A percentile compares a stretch with the other conserved stretches of the same genome.
phyloP scores from a whole-genome alignment of 1,139 yeast genomes.

The Magnusiomyces suaveolens region DNA sequence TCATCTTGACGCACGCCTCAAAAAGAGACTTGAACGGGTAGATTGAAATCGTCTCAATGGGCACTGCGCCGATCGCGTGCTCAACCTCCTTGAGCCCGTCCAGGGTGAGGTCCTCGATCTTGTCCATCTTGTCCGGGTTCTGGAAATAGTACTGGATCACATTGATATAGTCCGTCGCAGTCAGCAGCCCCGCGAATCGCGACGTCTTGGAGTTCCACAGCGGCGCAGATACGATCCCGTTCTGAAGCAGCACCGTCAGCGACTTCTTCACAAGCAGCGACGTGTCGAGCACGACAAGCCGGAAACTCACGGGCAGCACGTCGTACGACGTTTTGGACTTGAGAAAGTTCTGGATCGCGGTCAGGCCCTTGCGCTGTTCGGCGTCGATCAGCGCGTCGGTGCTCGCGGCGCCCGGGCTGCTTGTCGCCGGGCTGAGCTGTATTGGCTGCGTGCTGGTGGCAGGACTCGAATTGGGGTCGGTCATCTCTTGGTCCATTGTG shows the following conservation, averaged over 20 bases:
- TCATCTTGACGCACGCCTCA: constrained; percentile 92
- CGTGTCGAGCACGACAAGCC: constrained; percentile 89
- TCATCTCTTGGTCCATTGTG: constrained; percentile 6
- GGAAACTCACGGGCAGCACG: constrained; percentile 89
- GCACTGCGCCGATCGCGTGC: constrained; percentile 77
- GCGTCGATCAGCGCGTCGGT: constrained; percentile 10
- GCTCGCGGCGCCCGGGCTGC: background rate
- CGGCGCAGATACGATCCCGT: constrained; percentile 93
- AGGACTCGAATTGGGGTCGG: background rate
- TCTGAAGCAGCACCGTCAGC: constrained; percentile 78
- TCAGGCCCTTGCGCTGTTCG: constrained; percentile 23
- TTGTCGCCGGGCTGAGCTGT: background rate
- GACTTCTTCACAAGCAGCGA: constrained; percentile 85
- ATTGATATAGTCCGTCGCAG: constrained; percentile 87
- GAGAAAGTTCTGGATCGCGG: constrained; percentile 72
- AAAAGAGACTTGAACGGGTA: constrained; percentile 86
- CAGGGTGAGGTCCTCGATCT: constrained; percentile 76
- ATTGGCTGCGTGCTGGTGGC: background rate
- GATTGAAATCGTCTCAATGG: constrained; percentile 77
- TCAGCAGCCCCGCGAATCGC: constrained; percentile 86
- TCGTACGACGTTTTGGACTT: constrained; percentile 92
- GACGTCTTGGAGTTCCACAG: constrained; percentile 88
- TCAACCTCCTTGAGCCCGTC: constrained; percentile 78
- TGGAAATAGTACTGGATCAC: constrained; percentile 93
- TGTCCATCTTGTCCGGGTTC: constrained; percentile 80